Percentiles rank a stretch among this genome's conserved stretches.
Evolutionary conservation across 208 protist species (phyloP).

Genomic region (Wallacemonas sp.): DNA sequence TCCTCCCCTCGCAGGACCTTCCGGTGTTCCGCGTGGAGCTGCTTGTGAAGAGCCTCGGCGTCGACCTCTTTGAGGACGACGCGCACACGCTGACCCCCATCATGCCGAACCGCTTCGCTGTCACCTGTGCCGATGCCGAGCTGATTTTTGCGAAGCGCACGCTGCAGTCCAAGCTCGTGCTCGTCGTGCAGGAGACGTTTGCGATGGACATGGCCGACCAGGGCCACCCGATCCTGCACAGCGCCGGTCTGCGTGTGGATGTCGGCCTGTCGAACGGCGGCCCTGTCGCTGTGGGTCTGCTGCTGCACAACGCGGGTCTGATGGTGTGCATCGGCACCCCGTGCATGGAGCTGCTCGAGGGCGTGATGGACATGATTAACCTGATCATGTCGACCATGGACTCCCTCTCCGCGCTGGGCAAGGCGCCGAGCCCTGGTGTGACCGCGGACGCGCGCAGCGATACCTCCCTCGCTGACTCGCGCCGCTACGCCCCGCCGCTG

Average conservation of each 20-base stretch:
- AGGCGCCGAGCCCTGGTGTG: not conserved
- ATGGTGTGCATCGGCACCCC: constrained; percentile 67
- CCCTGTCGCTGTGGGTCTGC: constrained; percentile 42
- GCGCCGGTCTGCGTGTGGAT: constrained; percentile 35
- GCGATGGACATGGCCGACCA: constrained; percentile 46
- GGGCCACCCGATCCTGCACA: constrained; percentile 48
- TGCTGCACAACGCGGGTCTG: constrained; percentile 32
- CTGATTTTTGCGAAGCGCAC: constrained; percentile 64
- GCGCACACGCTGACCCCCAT: constrained; percentile 29
- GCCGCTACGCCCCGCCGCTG: too few species aligned
- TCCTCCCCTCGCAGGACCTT: constrained; percentile 27
- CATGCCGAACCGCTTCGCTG: constrained; percentile 43
- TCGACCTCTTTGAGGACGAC: constrained; percentile 78
- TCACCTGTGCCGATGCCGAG: constrained; percentile 54
- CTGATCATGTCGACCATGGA: constrained; percentile 49
- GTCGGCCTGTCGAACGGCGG: constrained; percentile 38
- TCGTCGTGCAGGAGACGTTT: constrained; percentile 53
- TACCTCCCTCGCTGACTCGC: too few species aligned
- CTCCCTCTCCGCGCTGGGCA: not conserved
- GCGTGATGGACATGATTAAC: constrained; percentile 79
- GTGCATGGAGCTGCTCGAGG: constrained; percentile 77
- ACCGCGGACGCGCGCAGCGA: not conserved
- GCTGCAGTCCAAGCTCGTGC: constrained; percentile 40
- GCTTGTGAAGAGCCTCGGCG: constrained; percentile 54
- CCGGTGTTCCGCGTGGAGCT: constrained; percentile 65